Evolutionary conservation across 169 alveolate genomes (phyloP), one percentile per base, ranked within the genome.

Genomic region (Eimeria praecox): DNA sequence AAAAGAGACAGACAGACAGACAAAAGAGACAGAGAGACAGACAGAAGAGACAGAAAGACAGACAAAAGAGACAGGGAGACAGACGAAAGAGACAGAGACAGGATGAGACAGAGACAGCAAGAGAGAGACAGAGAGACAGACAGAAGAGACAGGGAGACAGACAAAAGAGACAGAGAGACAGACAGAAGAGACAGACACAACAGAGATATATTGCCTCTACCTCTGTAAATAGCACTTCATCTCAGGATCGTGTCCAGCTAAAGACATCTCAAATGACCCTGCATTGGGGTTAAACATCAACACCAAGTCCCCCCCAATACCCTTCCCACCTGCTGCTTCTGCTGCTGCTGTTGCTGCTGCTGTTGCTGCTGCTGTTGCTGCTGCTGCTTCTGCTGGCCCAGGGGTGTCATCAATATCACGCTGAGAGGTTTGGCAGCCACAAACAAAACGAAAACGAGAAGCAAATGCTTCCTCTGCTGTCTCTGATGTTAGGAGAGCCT

Each of bases 241-340:
- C 49, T 83, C 91, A 30, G 91, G 91, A 54, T 54, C 75, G 52
- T 66, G 46, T 40, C 54, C 91, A 38, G 91, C 91, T 16, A 83
- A 12, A 14, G 75, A 30, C 91, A 83, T 54, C 30, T 83, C 91
- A 49, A 83, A 33, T 0, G 91, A 10, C 22, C 91, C 91, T 5
- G 91, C 91, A 66, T 83, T 83, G 3, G 91, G 91, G 27, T 83
- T 83, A 66, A 83, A 83, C 54, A 54, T 35, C n/a, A 83, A 24
- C 33, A 54, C 91, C 8, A 83, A 30, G 18, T 83, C 91, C 8
- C 91, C 91, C 0, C 91, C 91, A 30, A 83, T 83, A 40, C 46
- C 46, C 18, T 10, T 3, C 16, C 22, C 35, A 14, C 46, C 77
- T 52, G 91, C 52, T 54, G 52, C 77, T 30, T 75, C 77, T 52